Evolutionary conservation across 768 basidiomycete species (phyloP), one percentile per base, ranked within the genome.

Genomic region (Suillus occidentalis): DNA sequence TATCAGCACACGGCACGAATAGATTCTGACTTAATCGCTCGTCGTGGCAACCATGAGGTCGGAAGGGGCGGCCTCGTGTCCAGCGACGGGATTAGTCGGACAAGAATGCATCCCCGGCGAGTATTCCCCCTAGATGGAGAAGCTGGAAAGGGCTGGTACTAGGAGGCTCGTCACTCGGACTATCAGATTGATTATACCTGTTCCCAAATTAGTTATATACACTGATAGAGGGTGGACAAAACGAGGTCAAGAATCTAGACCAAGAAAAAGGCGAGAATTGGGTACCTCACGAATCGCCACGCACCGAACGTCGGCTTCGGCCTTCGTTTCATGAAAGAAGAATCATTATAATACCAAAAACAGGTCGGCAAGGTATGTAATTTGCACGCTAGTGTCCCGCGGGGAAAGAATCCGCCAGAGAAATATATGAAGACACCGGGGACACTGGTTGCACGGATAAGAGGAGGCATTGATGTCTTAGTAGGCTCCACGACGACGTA

Each of bases 401-500:
- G 58, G 58, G 57, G 57, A 58, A 40, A 25, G 22, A 25, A 2
- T 58, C 16, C 22, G 40, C 18, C 3, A 28, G 18, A 28, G 58
- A 42, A 42, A 59, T 43, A 31, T 28, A 42, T 28, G 40, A 18
- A 22, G 22, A 28, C 16, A 18, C 37, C 25, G 7, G 58, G 18
- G 40, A 59, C 25, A 18, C 18, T 12, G 40, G 6, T 59, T 31
- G 39, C 39, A 64, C 16, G 25, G 36, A 63, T 10, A 63, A 43
- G 37, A 61, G 28, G 36, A 55, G 64, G 52, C 66, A 61, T 36
- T 45, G 65, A 59, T 43, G 56, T 50, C 61, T 55, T 78, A 66
- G 71, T 78, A 92, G 72, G 87, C 87, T 71, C 91, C 90, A 67
- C 91, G 86, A 66, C 84, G 84, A 71, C 90, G 88, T 72, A 94